phyloP scores from a whole-genome alignment of 2,329 filamentous ascomycete species.

The Westerdykella sp. region DNA sequence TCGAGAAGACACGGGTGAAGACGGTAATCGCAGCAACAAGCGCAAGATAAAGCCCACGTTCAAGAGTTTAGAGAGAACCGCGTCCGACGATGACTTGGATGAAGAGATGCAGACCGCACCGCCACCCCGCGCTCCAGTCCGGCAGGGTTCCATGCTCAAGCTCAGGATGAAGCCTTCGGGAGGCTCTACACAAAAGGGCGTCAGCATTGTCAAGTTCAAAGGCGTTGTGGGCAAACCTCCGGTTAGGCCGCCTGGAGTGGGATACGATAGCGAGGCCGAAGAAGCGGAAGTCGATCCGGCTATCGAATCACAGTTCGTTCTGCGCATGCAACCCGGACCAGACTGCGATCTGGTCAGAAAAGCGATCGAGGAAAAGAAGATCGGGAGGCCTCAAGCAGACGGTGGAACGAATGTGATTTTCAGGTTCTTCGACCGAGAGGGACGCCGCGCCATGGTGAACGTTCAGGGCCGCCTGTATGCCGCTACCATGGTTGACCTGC shows the following conservation, averaged over 20 bases:
- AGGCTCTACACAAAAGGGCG: conserved; percentile 35
- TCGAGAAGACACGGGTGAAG: conserved; percentile 32
- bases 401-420: conserved; percentile 74
- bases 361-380: conserved; percentile 68
- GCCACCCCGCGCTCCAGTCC: conserved; percentile 13
- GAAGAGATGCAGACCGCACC: conserved; percentile 8
- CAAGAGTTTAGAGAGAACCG: conserved; percentile 24
- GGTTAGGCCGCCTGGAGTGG: conserved; percentile 65
- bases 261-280: conserved; percentile 93
- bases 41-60: conserved; percentile 31
- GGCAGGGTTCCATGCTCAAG: conserved; percentile 27
- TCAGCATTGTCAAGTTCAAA: conserved; percentile 31
- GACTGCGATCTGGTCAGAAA: conserved; percentile 78
- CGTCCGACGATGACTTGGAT: conserved; percentile 24
- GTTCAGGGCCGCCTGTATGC: conserved; percentile 68
- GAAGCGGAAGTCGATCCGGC: conserved; percentile 82
- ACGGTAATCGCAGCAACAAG: conserved; percentile 23
- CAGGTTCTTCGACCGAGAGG: conserved; percentile 69
- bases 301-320: conserved; percentile 81
- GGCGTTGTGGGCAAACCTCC: conserved; percentile 27
- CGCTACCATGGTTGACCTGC: conserved; percentile 73
- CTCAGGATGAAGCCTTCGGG: conserved; percentile 16
- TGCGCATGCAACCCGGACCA: conserved; percentile 80
- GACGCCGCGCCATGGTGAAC: conserved; percentile 65
- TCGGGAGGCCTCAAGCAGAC: conserved; percentile 58